These are phyloP conservation scores for Rhodamnia argentea DNA, from an alignment of 345 rosid species.

Conservation along the genomic window DNA sequence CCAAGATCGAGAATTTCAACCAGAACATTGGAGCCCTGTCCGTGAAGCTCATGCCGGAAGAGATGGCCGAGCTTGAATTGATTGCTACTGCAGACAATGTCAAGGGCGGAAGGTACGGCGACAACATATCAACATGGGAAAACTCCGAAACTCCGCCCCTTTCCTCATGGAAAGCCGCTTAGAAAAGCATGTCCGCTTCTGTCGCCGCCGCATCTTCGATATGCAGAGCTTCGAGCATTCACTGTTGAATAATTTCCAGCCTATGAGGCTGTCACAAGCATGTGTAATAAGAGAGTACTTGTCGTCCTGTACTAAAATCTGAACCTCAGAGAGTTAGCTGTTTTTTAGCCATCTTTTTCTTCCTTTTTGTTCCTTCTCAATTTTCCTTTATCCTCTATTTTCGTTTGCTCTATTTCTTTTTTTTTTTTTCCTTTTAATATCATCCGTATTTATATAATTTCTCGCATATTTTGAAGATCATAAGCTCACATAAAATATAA, in stretches of 20 bases:
- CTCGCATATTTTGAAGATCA: too few relatives aligned
- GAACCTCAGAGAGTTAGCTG: background rate
- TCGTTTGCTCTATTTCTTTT: too few relatives aligned
- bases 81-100: conserved; percentile 28
- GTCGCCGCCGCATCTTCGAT: background rate
- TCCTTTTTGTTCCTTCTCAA: too few relatives aligned
- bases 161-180: conserved; percentile 32
- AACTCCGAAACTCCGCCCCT: conserved; percentile 43
- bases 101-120: conserved; percentile 33
- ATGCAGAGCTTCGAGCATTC: background rate
- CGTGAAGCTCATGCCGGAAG: conserved; percentile 43
- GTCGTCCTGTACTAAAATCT: background rate
- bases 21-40: conserved; percentile 25
- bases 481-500: too few relatives aligned
- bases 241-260: background rate
- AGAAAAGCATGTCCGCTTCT: background rate
- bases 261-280: background rate
- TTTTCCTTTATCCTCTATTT: too few relatives aligned
- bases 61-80: conserved; percentile 45
- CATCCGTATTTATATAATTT: too few relatives aligned
- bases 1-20: conserved; percentile 6
- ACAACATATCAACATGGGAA: conserved; percentile 13
- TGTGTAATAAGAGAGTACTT: background rate
- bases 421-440: too few relatives aligned
- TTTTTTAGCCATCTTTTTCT: too few relatives aligned